Base-by-base conservation (phyloP, 1,139 yeast species). In the Candida labiduridarum region DNA sequence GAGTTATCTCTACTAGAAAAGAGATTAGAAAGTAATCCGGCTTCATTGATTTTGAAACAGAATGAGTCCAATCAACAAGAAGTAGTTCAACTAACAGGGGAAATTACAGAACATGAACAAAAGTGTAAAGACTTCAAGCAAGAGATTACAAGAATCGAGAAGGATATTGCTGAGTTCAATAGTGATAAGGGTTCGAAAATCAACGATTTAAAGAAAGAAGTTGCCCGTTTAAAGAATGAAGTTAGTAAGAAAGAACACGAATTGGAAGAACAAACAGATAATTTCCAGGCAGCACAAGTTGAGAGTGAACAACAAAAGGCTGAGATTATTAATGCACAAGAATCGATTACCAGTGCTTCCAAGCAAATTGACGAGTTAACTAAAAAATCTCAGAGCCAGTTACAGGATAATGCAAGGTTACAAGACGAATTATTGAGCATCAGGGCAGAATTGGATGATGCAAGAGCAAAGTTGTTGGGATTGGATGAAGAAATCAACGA, bases 141-240 rank as follows among this genome's bases (percentile, higher is more conserved):
- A 1, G 89, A 85, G 41, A 79, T 89, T n/a, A 56, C 61, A 8
- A 65, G 65, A 6, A 84, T 89, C 50, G 90, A 88, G 61, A 79
- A 74, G 33, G 99, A 95, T 65, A 89, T 91, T 74, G 74, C 77
- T 48, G 99, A 95, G 59, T 92, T 92, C 65, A 83, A 82, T 53
- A 76, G 73, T 49, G 89, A 95, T 65, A 92, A 91, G 59, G 90
- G 92, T 0, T 80, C 86, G 1, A 95, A 94, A 65, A 75, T 95
- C 52, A 82, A 83, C 49, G 82, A 87, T 57, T 71, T 95, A 49
- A 82, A 84, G 59, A 59, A 65, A 25, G 92, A 88, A 56, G 74
- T 87, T 11, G 62, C 64, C 2, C 45, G 54, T 5, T 63, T 86
- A 45, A 68, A 76, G 16, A 56, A 62, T 12, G 62, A 67, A 29